These are phyloP conservation scores for Penicillium cinerascens DNA, from an alignment of 495 filamentous ascomycete species.

Conservation along the genomic window DNA sequence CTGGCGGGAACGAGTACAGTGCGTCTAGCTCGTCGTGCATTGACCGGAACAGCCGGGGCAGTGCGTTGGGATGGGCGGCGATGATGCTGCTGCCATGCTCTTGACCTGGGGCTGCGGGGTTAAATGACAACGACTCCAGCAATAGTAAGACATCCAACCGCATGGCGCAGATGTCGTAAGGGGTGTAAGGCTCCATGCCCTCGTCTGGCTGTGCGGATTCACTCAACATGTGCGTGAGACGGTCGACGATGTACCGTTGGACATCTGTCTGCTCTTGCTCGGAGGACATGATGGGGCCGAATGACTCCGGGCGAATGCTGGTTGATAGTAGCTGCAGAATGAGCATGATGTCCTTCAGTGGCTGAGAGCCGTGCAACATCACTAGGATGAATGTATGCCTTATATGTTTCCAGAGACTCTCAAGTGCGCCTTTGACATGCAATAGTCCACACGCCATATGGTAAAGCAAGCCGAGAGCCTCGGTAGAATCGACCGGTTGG, in stretches of 20 bases:
- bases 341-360: constrained; percentile 54
- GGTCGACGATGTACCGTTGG: constrained; percentile 59
- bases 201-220: constrained; percentile 50
- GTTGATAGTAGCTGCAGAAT: constrained; percentile 57
- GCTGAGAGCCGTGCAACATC: constrained; percentile 58
- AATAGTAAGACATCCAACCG: constrained; percentile 55
- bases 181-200: constrained; percentile 45
- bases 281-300: constrained; percentile 56
- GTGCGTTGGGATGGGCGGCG: constrained; percentile 49
- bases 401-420: constrained; percentile 58
- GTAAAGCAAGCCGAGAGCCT: constrained; percentile 56
- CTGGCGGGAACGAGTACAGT: constrained; percentile 52
- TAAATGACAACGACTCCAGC: constrained; percentile 49
- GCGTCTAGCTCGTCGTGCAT: constrained; percentile 62
- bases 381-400: constrained; percentile 62
- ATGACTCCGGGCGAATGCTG: constrained; percentile 53
- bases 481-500: constrained; percentile 50
- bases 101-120: constrained; percentile 28
- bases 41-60: constrained; percentile 58
- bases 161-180: constrained; percentile 51
- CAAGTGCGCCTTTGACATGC: constrained; percentile 36
- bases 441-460: constrained; percentile 51
- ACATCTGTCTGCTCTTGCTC: constrained; percentile 50
- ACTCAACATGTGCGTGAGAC: constrained; percentile 56
- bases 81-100: constrained; percentile 52